Base-by-base conservation (phyloP, 225 moss, liverwort and hornwort species). In the Asterella californica region DNA sequence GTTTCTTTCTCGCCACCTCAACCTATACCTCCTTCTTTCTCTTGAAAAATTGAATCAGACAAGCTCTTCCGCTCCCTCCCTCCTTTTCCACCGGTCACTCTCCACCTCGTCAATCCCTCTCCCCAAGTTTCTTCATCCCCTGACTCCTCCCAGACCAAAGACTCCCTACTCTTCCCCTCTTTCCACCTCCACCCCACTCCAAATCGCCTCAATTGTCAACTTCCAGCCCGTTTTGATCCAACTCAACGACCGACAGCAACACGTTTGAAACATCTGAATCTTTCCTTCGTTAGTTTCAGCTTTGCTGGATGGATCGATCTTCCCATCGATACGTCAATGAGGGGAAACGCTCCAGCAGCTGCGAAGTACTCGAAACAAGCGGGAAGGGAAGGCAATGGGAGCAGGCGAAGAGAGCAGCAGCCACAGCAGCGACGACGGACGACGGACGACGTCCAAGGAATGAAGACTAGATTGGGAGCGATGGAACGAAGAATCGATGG, bases 1-100 rank as follows among this genome's bases (percentile, higher is more conserved):
- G 70, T 79, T 80, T 84, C 84, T 87, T 87, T 79, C 76, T 82
- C 82, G 84, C 87, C 87, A 82, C 87, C 67, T 38, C 38, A 50
- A 29, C 38, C 69, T 37, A 70, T 19, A 54, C 64, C 73, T 34
- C 46, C 59, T n/a, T 38, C 50, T n/a, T 69, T 53, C 54, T 71
- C 76, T 49, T 29, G 21, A 24, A 42, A 68, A 33, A 74, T 45
- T 25, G 5, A 76, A 76, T 62, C 37, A 37, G 42, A 45, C 76
- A 57, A 42, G 36, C 33, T 62, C 76, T 34, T 64, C 36, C 50
- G 42, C 83, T 42, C n/a, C n/a, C n/a, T 69, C 59, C 48, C 21
- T 15, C 29, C 19, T 45, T 47, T 53, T 61, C 70, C 8, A 27
- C 55, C 55, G 21, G 2, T 32, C 63, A 32, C 38, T 27, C 14